Evolutionary conservation across 352 stramenopile species (phyloP).

Genomic region (Phytophthora tentaculata): DNA sequence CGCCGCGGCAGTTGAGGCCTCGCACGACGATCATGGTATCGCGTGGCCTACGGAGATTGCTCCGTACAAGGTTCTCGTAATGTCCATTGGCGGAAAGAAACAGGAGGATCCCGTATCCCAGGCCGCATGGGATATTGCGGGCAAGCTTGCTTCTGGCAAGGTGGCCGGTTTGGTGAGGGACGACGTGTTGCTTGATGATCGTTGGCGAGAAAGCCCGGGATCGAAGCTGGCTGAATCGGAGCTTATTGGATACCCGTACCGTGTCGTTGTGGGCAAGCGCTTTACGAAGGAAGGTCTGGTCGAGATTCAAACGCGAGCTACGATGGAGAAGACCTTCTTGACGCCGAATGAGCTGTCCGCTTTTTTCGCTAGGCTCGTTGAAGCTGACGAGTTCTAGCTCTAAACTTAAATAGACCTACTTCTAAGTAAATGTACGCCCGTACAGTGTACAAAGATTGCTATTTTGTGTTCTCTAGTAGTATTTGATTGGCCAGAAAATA

Average conservation of each 20-base stretch:
- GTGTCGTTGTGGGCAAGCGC: conserved; percentile 83
- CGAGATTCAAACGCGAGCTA: conserved; percentile 73
- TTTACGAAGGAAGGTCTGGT: conserved; percentile 80
- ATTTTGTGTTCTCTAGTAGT: no score
- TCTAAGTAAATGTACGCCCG: no score
- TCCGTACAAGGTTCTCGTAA: conserved; percentile 81
- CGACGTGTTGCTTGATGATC: conserved; percentile 86
- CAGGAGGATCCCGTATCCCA: conserved; percentile 54
- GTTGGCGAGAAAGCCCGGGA: conserved; percentile 80
- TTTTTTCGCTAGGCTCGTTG: conserved; percentile 43
- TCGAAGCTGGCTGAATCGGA: conserved; percentile 87
- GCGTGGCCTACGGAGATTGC: conserved; percentile 83
- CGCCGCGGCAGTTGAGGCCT: conserved; percentile 81
- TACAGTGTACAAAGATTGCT: no score
- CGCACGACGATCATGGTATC: conserved; percentile 80
- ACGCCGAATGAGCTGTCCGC: conserved; percentile 42
- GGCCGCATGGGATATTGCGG: conserved; percentile 55
- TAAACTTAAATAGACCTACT: no score
- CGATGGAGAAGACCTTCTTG: conserved; percentile 71
- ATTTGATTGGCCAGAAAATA: no score
- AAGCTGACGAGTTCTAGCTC: conserved; percentile 33
- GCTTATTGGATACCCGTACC: conserved; percentile 87
- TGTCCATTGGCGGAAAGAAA: conserved; percentile 74
- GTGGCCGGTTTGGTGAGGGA: conserved; percentile 41
- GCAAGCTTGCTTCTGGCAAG: conserved; percentile 47